Base-by-base conservation (phyloP, 2,329 filamentous ascomycete species). In the Claviceps sorghi region DNA sequence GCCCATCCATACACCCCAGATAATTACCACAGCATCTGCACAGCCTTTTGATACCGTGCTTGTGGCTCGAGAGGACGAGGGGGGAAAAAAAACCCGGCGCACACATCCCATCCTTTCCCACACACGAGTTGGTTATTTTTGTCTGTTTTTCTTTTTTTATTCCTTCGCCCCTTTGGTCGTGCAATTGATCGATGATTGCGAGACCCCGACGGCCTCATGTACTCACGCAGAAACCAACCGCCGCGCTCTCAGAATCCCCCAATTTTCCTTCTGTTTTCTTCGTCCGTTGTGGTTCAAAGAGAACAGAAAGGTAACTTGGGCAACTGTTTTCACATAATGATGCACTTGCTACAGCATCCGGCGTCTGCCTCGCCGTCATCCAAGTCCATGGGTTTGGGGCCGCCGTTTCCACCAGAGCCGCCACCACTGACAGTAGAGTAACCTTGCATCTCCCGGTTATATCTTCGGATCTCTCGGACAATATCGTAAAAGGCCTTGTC, bases 401-500 rank as follows among this genome's bases (percentile, higher is more conserved):
- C 83, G 61, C 78, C 79, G 60, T 77, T 79, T 57, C 72, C 71
- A 60, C 81, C 80, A 56, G 82, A 73, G 55, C 77, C 74, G 62
- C 79, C 74, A 59, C 83, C 82, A 60, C 84, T 84, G 56, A 78
- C 81, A 54, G 83, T 81, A 45, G 84, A 82, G 70, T 94, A 88
- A 55, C 87, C 88, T 55, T 90, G 89, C 83, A 96, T 94, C 67
- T 97, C 91, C 68, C 93, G 91, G 81, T 98, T 97, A 74, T 95
- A 97, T 72, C 88, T 86, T 72, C 93, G 83, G 65, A 98, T 98
- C 69, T 97, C 93, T 67, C 93, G 86, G 54, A 98, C 93, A 61
- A 97, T 90, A 67, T 97, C 90, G 78, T 91, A 97, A 74, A 98
- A 98, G 52, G 91, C 89, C 72, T 94, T 90, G 72, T 98, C 93